These are phyloP conservation scores for Penicillium diatomitis DNA, from an alignment of 495 filamentous ascomycete genomes.

Conservation along the genomic window DNA sequence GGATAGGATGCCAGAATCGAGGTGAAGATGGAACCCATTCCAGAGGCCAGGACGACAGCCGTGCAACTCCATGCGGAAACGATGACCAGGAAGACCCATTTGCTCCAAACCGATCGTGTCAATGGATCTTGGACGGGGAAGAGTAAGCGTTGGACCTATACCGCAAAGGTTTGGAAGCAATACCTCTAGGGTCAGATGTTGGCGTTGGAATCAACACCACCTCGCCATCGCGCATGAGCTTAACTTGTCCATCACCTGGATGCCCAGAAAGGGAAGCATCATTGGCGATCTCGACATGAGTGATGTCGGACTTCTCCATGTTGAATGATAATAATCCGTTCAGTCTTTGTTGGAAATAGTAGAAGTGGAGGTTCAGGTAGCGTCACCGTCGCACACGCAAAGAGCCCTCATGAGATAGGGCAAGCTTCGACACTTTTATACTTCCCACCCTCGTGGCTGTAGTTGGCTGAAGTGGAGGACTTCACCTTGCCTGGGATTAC, in stretches of 20 bases:
- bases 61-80: constrained; percentile 11
- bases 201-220: constrained; percentile 17
- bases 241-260: constrained; percentile 2
- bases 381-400: neutral
- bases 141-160: constrained; percentile 1
- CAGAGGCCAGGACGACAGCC: constrained; percentile 14
- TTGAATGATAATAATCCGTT: neutral
- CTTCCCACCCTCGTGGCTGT: neutral
- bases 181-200: constrained; percentile 18
- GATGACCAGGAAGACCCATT: constrained; percentile 14
- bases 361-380: neutral
- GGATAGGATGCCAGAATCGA: constrained; percentile 11
- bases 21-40: constrained; percentile 17
- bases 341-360: neutral
- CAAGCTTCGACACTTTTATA: neutral
- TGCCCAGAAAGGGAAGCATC: neutral
- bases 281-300: constrained; percentile 5
- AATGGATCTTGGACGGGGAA: constrained; percentile 11
- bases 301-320: constrained; percentile 9
- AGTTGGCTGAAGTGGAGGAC: neutral
- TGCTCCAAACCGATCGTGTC: constrained; percentile 15
- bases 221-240: constrained; percentile 10
- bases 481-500: neutral
- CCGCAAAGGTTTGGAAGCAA: neutral
- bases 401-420: neutral